These are phyloP conservation scores for Trichoderma guizhouense DNA, from an alignment of 2,329 filamentous ascomycete genomes.

Conservation along the genomic window DNA sequence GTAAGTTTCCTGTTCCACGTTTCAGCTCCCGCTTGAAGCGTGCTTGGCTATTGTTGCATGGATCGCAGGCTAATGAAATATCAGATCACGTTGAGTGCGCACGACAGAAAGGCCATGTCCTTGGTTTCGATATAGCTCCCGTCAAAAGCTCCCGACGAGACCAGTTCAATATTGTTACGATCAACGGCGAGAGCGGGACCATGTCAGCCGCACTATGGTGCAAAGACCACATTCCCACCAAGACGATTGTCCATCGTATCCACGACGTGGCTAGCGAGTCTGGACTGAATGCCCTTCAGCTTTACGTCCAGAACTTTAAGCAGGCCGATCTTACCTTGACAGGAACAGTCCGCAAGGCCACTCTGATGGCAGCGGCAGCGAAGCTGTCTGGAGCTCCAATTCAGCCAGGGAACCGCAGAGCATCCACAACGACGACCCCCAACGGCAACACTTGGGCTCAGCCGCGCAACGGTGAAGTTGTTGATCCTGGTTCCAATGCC, in stretches of 20 bases:
- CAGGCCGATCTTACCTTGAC: conserved; percentile 89
- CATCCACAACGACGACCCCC: conserved; percentile 49
- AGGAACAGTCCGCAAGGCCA: conserved; percentile 89
- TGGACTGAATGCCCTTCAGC: conserved; percentile 77
- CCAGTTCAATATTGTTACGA: conserved; percentile 71
- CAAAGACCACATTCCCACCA: conserved; percentile 75
- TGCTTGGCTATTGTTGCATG: too few relatives aligned
- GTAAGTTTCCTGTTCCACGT: conserved; percentile 32
- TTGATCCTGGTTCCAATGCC: conserved; percentile 27
- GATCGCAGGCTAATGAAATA: conserved; percentile 16
- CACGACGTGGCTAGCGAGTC: conserved; percentile 68
- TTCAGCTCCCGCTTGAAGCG: background rate
- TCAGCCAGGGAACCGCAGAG: conserved; percentile 45
- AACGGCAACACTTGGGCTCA: conserved; percentile 22
- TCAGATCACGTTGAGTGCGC: conserved; percentile 78
- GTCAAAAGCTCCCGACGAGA: conserved; percentile 87
- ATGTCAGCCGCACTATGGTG: conserved; percentile 89
- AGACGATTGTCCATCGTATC: conserved; percentile 73
- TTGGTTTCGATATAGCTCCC: conserved; percentile 87
- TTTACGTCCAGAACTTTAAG: conserved; percentile 87
- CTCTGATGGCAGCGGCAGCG: conserved; percentile 64
- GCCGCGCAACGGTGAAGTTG: conserved; percentile 26
- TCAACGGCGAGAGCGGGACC: conserved; percentile 77
- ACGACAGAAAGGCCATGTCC: conserved; percentile 72
- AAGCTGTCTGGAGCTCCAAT: conserved; percentile 45